These are phyloP conservation scores for Pistacia vera DNA, from an alignment of 345 rosid species.

Conservation along the genomic window DNA sequence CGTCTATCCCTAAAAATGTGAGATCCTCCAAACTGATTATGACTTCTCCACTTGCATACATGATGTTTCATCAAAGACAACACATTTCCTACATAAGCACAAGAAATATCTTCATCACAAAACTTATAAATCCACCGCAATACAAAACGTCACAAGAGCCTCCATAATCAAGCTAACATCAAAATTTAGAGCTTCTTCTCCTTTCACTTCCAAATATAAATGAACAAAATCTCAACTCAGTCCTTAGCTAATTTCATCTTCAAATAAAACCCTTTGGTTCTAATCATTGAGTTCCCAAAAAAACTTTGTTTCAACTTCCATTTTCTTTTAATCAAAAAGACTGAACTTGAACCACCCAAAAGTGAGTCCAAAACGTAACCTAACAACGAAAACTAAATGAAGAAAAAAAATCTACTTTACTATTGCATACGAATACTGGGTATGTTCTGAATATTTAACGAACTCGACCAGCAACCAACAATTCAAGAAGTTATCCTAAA, in stretches of 20 bases:
- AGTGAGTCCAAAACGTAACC: background rate
- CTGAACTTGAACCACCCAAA: background rate
- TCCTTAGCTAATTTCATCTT: too few species aligned
- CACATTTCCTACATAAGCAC: slow-evolving; percentile 26
- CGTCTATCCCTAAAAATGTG: background rate
- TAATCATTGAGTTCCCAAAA: too few species aligned
- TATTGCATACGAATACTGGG: too few species aligned
- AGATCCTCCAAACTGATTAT: too few species aligned
- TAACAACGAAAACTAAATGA: background rate
- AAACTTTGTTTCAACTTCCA: background rate
- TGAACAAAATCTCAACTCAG: too few species aligned
- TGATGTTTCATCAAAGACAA: slow-evolving; percentile 18
- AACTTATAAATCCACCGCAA: background rate
- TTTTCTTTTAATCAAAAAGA: background rate
- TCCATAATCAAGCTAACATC: background rate
- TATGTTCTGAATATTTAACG: too few species aligned
- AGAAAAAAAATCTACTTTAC: too few species aligned
- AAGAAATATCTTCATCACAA: background rate
- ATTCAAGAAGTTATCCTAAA: too few species aligned
- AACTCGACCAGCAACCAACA: background rate
- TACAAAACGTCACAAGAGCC: background rate
- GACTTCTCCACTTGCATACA: slow-evolving; percentile 25
- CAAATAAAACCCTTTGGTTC: too few species aligned
- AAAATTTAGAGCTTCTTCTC: background rate
- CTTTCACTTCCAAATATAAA: background rate